phyloP scores from a whole-genome alignment of 1,284 basidiomycete species.

The Puccinia brachypodii region DNA sequence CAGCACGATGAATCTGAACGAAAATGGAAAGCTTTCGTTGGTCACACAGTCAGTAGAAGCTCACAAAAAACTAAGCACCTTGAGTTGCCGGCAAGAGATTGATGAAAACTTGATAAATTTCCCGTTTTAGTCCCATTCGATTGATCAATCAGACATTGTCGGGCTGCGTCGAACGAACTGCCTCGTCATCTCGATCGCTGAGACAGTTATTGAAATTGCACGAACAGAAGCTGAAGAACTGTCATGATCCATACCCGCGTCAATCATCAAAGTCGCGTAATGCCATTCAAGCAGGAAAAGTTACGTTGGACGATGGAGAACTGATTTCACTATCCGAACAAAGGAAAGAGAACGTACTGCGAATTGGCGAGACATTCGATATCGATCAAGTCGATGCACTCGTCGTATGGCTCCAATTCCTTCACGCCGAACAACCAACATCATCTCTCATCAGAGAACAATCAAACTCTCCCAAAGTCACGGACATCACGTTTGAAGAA shows the following conservation, averaged over 20 bases:
- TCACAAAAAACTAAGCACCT: neutral
- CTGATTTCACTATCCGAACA: slow-evolving; percentile 32
- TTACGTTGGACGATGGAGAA: slow-evolving; percentile 12
- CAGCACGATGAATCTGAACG: neutral
- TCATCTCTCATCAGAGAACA: neutral
- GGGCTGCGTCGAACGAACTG: slow-evolving; percentile 9
- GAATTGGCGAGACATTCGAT: slow-evolving; percentile 33
- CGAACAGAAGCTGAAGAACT: slow-evolving; percentile 29
- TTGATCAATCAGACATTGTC: slow-evolving; percentile 37
- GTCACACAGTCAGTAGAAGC: slow-evolving; percentile 3
- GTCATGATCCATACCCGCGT: slow-evolving; percentile 41
- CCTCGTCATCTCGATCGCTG: slow-evolving; percentile 31
- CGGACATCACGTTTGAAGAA: neutral
- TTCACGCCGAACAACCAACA: neutral
- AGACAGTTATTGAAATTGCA: slow-evolving; percentile 38
- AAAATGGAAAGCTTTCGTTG: neutral
- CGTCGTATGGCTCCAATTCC: slow-evolving; percentile 42
- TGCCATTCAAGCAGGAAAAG: slow-evolving; percentile 17
- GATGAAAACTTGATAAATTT: neutral
- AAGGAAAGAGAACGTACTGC: slow-evolving; percentile 18
- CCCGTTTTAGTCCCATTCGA: slow-evolving; percentile 13
- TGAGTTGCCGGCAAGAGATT: neutral
- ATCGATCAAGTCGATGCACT: slow-evolving; percentile 34
- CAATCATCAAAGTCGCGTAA: slow-evolving; percentile 31
- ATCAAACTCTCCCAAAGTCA: neutral